Conservation (phyloP, 73 alveolate species). For the Paramecium tetraurelia region DNA sequence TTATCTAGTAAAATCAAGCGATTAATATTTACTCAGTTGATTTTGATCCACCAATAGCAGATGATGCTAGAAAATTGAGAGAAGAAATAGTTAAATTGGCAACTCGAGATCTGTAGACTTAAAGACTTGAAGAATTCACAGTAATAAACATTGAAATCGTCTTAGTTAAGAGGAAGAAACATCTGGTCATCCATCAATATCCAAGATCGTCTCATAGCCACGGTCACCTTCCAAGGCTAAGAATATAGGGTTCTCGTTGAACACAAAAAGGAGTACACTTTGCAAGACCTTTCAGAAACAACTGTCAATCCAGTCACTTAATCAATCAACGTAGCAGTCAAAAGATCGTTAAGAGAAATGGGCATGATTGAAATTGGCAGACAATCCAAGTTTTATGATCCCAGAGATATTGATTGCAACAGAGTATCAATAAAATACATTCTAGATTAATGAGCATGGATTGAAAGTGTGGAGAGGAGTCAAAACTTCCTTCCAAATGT, state of each 20-base stretch:
- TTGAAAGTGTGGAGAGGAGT: slow-evolving; percentile 72
- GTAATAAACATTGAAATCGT: background rate
- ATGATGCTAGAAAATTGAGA: background rate
- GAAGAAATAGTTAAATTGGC: background rate
- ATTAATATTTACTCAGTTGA: background rate
- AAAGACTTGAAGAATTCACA: background rate
- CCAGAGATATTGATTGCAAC: background rate
- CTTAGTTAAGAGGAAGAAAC: slow-evolving; percentile 13
- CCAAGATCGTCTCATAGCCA: background rate
- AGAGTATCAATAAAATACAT: background rate
- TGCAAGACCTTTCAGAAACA: background rate
- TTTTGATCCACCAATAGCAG: slow-evolving; percentile 28
- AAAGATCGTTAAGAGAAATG: background rate
- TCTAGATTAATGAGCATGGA: slow-evolving; percentile 48
- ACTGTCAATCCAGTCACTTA: background rate
- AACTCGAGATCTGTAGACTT: background rate
- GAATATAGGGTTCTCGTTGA: background rate
- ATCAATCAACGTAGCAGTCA: background rate
- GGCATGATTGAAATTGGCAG: slow-evolving; percentile 38
- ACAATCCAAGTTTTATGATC: slow-evolving; percentile 6
- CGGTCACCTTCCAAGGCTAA: background rate
- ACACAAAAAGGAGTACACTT: background rate
- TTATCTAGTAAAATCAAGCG: background rate
- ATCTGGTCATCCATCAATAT: background rate
- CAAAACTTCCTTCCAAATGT: slow-evolving; percentile 30